phyloP scores from a whole-genome alignment of 176 grass and related monocot species.

The Puccinellia tenuiflora region DNA sequence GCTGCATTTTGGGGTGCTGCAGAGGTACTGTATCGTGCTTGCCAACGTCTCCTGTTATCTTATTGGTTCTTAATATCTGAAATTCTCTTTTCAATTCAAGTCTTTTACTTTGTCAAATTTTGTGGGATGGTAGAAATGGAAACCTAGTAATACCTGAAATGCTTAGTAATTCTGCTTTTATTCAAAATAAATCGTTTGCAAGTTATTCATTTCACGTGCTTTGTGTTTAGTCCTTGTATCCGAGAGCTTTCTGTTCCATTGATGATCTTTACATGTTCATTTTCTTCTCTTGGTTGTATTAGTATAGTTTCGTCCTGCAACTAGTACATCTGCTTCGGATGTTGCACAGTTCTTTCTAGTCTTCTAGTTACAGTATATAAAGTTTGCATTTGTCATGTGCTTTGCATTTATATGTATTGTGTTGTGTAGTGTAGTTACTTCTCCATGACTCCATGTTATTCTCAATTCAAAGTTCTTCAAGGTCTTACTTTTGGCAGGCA shows the following conservation, averaged over 20 bases:
- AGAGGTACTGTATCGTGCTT: constrained; percentile 51
- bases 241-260: constrained; percentile 5
- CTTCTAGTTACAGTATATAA: neutral
- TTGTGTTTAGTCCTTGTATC: neutral
- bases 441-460: neutral
- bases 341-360: neutral
- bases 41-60: neutral
- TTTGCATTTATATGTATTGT: neutral
- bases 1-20: constrained; percentile 90
- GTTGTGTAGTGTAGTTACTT: constrained; percentile 6
- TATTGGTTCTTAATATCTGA: neutral
- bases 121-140: neutral
- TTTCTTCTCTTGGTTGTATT: neutral
- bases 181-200: neutral
- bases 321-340: neutral
- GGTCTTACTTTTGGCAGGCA: neutral
- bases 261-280: neutral
- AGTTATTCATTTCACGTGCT: neutral
- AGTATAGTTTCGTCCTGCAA: neutral
- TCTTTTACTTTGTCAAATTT: neutral
- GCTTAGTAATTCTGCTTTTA: neutral
- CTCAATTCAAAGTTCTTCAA: neutral
- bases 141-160: neutral
- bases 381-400: neutral
- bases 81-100: neutral